These are phyloP conservation scores for Exophiala xenobiotica DNA, from an alignment of 2,329 filamentous ascomycete species.

Conservation along the genomic window DNA sequence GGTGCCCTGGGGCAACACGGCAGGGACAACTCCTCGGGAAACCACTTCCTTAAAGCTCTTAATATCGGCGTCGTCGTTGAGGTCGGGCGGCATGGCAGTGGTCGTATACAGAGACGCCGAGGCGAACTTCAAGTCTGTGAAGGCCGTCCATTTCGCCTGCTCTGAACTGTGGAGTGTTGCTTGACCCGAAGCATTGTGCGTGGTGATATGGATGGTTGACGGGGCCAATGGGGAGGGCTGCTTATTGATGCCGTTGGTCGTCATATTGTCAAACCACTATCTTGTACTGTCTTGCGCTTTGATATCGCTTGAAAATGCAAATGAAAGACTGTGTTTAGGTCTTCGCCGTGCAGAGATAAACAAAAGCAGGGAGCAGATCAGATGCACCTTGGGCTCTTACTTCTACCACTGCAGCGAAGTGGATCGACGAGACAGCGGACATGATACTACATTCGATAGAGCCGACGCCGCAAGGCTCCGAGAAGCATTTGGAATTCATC, in stretches of 20 bases:
- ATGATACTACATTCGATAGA: too few relatives aligned
- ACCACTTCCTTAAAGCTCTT: not conserved
- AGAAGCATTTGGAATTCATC: too few relatives aligned
- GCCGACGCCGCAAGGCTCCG: too few relatives aligned
- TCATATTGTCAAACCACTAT: not conserved
- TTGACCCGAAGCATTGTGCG: conserved; percentile 4
- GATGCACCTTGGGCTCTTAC: too few relatives aligned
- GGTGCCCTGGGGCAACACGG: conserved; percentile 8
- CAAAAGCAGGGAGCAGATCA: too few relatives aligned
- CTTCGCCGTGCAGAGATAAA: too few relatives aligned
- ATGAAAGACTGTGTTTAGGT: not conserved
- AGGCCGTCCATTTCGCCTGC: not conserved
- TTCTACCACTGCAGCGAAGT: too few relatives aligned
- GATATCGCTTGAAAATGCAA: too few relatives aligned
- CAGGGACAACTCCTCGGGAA: not conserved
- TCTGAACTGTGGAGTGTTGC: conserved; percentile 6
- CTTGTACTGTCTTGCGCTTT: too few relatives aligned
- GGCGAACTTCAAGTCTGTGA: not conserved
- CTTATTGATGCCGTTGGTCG: not conserved
- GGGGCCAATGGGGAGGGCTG: not conserved
- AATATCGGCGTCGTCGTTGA: conserved; percentile 14
- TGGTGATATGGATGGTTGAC: conserved; percentile 10
- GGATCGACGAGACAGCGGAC: too few relatives aligned
- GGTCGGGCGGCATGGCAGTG: not conserved
- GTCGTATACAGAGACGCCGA: not conserved